Percentiles rank a stretch among this genome's conserved stretches.
Conservation (phyloP, 2,329 filamentous ascomycete genomes). For the Phaeosphaeria sp. region DNA sequence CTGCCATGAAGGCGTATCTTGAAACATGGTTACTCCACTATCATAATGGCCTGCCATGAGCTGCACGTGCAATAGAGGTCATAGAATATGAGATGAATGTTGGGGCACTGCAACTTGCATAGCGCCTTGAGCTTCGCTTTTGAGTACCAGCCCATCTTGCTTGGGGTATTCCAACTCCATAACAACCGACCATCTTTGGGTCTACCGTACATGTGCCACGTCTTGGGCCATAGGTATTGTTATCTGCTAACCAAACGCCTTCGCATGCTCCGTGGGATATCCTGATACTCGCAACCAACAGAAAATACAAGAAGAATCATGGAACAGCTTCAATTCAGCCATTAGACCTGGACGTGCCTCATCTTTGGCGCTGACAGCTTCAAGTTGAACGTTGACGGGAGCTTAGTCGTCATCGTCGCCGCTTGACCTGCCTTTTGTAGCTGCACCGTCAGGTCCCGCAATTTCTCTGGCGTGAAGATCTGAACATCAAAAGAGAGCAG, state of each 20-base stretch:
- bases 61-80: not conserved
- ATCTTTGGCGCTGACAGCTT: constrained; percentile 35
- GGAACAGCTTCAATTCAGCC: constrained; percentile 8
- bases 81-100: not conserved
- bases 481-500: constrained; percentile 52
- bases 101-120: not conserved
- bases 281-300: constrained; percentile 21
- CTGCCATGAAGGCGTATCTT: not conserved
- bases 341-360: constrained; percentile 23
- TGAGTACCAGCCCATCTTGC: not conserved
- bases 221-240: constrained; percentile 8
- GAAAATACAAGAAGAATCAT: constrained; percentile 11
- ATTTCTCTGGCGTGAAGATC: constrained; percentile 43
- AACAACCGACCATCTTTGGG: not conserved
- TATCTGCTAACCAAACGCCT: constrained; percentile 28
- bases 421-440: constrained; percentile 51
- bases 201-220: not conserved
- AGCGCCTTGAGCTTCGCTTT: not conserved
- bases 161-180: not conserved
- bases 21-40: not conserved
- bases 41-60: not conserved
- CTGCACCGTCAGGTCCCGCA: constrained; percentile 42
- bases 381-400: constrained; percentile 45
- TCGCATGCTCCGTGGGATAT: constrained; percentile 33
- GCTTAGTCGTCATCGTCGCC: constrained; percentile 38